These are phyloP conservation scores for Epithemia pelagica DNA, from an alignment of 108 stramenopile genomes.

Conservation along the genomic window DNA sequence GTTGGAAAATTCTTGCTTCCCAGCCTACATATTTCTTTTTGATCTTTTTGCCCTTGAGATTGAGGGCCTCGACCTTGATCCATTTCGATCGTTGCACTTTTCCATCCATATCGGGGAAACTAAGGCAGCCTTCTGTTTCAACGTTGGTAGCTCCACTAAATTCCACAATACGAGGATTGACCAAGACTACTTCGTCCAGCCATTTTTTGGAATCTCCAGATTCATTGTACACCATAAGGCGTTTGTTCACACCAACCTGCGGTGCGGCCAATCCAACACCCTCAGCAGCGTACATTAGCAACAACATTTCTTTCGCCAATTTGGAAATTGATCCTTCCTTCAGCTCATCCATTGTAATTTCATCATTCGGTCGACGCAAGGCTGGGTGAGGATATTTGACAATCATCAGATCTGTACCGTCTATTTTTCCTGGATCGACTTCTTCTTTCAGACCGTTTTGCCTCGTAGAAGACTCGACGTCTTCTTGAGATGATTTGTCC, in stretches of 20 bases:
- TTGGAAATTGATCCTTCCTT: conserved; percentile 46
- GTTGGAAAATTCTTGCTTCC: conserved; percentile 92
- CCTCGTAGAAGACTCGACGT: not conserved
- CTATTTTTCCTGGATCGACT: conserved; percentile 75
- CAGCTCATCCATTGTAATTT: conserved; percentile 11
- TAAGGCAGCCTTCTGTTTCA: conserved; percentile 86
- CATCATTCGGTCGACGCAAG: conserved; percentile 5
- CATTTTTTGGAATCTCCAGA: conserved; percentile 40
- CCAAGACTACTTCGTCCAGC: conserved; percentile 31
- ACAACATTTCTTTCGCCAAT: conserved; percentile 89
- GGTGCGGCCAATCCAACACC: conserved; percentile 87
- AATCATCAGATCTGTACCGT: conserved; percentile 75
- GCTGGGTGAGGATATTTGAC: conserved; percentile 86
- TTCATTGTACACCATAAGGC: conserved; percentile 55
- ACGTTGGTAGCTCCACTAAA: conserved; percentile 57
- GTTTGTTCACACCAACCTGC: conserved; percentile 76
- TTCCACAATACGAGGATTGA: conserved; percentile 69
- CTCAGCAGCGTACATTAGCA: conserved; percentile 91
- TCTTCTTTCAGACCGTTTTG: conserved; percentile 30
- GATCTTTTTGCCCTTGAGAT: conserved; percentile 45
- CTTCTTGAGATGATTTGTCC: too few species aligned
- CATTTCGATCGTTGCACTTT: conserved; percentile 70
- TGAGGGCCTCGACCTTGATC: conserved; percentile 89
- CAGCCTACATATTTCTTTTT: conserved; percentile 82
- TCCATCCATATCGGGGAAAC: conserved; percentile 89